Conservation (phyloP, 805 yeast species). For the Myxozyma lipomycoides region DNA sequence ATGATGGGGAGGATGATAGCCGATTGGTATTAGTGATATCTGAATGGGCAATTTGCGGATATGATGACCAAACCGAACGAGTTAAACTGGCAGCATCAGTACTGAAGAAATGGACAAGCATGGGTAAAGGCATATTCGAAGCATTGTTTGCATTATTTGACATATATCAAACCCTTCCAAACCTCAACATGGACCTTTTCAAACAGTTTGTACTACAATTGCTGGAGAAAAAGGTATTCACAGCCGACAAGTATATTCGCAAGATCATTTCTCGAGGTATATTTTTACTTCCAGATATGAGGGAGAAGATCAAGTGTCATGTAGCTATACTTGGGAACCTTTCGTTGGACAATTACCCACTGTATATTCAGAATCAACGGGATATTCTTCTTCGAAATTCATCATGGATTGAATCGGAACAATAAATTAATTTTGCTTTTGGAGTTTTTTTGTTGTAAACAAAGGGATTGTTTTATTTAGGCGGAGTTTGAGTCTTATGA, state of each 20-base stretch:
- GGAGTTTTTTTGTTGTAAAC: no score
- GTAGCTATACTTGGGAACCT: slow-evolving; percentile 46
- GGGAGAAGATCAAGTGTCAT: slow-evolving; percentile 43
- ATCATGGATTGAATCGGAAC: neutral
- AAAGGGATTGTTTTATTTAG: no score
- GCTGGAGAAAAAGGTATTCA: slow-evolving; percentile 46
- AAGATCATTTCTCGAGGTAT: slow-evolving; percentile 82
- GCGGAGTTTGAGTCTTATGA: no score
- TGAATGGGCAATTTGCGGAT: slow-evolving; percentile 32
- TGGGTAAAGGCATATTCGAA: slow-evolving; percentile 31
- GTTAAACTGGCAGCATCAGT: slow-evolving; percentile 28
- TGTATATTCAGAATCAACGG: slow-evolving; percentile 15
- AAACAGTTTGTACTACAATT: slow-evolving; percentile 44
- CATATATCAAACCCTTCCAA: slow-evolving; percentile 4
- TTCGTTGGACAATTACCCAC: slow-evolving; percentile 29
- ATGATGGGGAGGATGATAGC: slow-evolving; percentile 16
- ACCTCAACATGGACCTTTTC: slow-evolving; percentile 40
- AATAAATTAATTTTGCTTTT: no score
- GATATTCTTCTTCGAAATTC: slow-evolving; percentile 5
- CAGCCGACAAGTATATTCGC: slow-evolving; percentile 66
- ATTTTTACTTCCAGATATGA: slow-evolving; percentile 43
- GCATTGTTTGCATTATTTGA: slow-evolving; percentile 32
- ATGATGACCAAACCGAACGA: slow-evolving; percentile 25
- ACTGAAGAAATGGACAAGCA: slow-evolving; percentile 18
- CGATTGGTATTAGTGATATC: slow-evolving; percentile 28